phyloP scores from a whole-genome alignment of 495 filamentous ascomycete genomes.

The Aspergillus biplanus region DNA sequence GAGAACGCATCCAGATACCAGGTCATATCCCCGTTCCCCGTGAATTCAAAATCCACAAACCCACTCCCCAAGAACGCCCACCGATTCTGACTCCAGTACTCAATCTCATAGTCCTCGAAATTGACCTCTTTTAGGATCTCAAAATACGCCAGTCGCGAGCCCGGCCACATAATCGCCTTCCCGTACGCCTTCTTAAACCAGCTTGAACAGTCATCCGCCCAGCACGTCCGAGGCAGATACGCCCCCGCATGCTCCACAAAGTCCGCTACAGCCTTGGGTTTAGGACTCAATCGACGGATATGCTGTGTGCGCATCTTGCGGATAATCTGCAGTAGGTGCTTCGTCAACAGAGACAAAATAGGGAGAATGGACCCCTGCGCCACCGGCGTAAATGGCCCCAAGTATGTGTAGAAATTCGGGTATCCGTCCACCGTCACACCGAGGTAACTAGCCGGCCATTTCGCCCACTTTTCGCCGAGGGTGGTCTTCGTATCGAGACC shows the following conservation, averaged over 20 bases:
- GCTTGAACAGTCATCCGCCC: slow-evolving; percentile 37
- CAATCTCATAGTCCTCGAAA: slow-evolving; percentile 47
- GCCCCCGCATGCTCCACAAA: slow-evolving; percentile 37
- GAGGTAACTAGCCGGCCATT: slow-evolving; percentile 50
- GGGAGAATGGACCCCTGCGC: slow-evolving; percentile 33
- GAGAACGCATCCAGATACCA: slow-evolving; percentile 11
- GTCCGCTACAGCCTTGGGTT: slow-evolving; percentile 29
- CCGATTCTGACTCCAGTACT: slow-evolving; percentile 14
- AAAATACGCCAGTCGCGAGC: slow-evolving; percentile 48
- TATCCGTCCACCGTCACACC: slow-evolving; percentile 54
- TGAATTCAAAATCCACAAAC: slow-evolving; percentile 13
- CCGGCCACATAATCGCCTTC: slow-evolving; percentile 15
- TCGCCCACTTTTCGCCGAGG: slow-evolving; percentile 45
- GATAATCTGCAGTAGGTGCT: slow-evolving; percentile 45
- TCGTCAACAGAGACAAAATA: slow-evolving; percentile 36
- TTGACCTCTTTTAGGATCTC: slow-evolving; percentile 47
- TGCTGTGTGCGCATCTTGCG: slow-evolving; percentile 36
- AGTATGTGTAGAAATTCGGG: slow-evolving; percentile 56
- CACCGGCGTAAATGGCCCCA: slow-evolving; percentile 17
- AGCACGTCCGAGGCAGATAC: slow-evolving; percentile 40
- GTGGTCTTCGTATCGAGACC: slow-evolving; percentile 40
- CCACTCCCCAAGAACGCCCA: slow-evolving; percentile 14
- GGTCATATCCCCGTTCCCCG: neutral
- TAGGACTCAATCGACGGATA: slow-evolving; percentile 17
- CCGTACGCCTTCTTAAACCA: slow-evolving; percentile 39